Evolutionary conservation across 139 green algal species (phyloP).

Genomic region (Ettlia oleoabundans): DNA sequence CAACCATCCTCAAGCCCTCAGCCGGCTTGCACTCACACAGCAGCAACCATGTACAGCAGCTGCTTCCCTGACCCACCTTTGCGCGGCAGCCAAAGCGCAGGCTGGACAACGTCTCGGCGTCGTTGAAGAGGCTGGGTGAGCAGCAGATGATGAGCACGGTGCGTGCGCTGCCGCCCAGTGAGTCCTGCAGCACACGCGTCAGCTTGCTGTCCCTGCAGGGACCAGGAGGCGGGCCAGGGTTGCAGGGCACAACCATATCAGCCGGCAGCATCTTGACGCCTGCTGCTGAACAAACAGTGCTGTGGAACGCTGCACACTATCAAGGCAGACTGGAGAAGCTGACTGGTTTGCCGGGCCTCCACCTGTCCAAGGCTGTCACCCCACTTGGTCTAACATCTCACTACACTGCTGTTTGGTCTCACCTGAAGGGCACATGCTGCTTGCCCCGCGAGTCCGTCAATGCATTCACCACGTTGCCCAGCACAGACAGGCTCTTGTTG

Average conservation of each 20-base stretch:
- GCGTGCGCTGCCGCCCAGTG: slow-evolving; percentile 70
- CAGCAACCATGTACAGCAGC: neutral
- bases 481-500: slow-evolving; percentile 79
- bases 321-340: no score
- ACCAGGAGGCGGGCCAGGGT: neutral
- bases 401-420: neutral
- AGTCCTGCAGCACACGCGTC: slow-evolving; percentile 79
- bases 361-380: no score
- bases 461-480: slow-evolving; percentile 80
- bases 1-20: no score
- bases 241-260: no score
- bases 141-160: slow-evolving; percentile 86
- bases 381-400: no score
- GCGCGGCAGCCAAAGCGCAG: slow-evolving; percentile 73
- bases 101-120: slow-evolving; percentile 76
- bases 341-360: no score
- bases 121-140: slow-evolving; percentile 68
- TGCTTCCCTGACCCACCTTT: neutral
- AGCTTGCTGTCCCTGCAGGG: slow-evolving; percentile 77
- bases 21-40: no score
- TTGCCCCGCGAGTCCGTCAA: slow-evolving; percentile 39
- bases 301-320: no score
- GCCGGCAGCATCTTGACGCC: no score
- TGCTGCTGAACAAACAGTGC: no score
- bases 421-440: slow-evolving; percentile 17